A percentile compares a stretch with the other conserved stretches of the same genome.
Evolutionary conservation across 1,284 basidiomycete genomes (phyloP).

Genomic region (Schizophyllum commune): DNA sequence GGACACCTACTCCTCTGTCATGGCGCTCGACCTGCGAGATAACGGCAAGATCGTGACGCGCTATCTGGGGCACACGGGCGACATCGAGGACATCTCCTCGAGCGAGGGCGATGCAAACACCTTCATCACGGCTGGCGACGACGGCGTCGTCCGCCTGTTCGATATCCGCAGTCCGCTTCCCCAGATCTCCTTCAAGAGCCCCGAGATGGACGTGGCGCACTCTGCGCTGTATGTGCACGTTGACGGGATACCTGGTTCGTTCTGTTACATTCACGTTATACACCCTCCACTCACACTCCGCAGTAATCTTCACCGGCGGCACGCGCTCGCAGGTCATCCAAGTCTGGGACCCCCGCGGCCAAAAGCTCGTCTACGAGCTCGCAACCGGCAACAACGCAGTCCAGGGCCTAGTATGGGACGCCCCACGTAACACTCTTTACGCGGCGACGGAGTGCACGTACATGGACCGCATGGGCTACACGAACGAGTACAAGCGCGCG

Average conservation of each 20-base stretch:
- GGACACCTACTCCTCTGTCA: slow-evolving; percentile 16
- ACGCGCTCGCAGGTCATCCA: slow-evolving; percentile 22
- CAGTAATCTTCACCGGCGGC: slow-evolving; percentile 27
- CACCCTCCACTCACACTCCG: neutral
- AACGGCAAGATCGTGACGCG: slow-evolving; percentile 18
- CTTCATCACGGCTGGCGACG: slow-evolving; percentile 28
- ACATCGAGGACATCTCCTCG: slow-evolving; percentile 23
- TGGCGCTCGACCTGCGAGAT: slow-evolving; percentile 26
- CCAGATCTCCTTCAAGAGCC: slow-evolving; percentile 16
- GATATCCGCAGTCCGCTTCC: slow-evolving; percentile 23
- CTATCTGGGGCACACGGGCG: slow-evolving; percentile 32
- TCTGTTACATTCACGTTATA: neutral
- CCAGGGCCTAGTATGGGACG: slow-evolving; percentile 26
- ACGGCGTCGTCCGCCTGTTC: slow-evolving; percentile 32
- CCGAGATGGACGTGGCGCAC: neutral
- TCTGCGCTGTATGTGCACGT: slow-evolving; percentile 7
- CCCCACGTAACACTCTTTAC: slow-evolving; percentile 21
- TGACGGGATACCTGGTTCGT: slow-evolving; percentile 8
- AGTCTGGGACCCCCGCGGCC: slow-evolving; percentile 32
- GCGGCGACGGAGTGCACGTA: slow-evolving; percentile 28
- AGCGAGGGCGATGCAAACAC: slow-evolving; percentile 25
- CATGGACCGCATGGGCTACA: slow-evolving; percentile 23
- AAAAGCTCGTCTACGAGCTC: slow-evolving; percentile 28
- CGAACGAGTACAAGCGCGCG: slow-evolving; percentile 24
- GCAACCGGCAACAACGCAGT: slow-evolving; percentile 34